Evolutionary conservation across 371 early-diverging fungal species (phyloP), one percentile per base, ranked within the genome.

Genomic region (Polyrhizophydium stewartii): DNA sequence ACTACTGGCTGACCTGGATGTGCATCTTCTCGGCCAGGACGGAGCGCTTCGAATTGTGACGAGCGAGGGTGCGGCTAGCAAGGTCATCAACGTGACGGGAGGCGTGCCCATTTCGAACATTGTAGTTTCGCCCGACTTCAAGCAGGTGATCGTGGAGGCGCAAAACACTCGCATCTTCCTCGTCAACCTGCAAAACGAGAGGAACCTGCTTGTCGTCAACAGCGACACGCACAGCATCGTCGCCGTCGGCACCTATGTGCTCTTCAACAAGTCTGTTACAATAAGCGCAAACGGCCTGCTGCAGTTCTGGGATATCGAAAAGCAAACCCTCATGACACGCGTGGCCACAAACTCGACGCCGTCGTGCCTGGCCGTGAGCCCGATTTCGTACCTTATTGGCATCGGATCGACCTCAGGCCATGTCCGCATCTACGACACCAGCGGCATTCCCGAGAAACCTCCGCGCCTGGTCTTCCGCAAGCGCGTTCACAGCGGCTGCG

Each of bases 351-450:
- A 22, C 22, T 41, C 21, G 37, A 24, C 16, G 19, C 60, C 41
- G 60, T 64, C 67, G 1, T n/a, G 47, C 22, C 53, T 76, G 12
- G 66, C 72, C 6, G 56, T 65, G 12, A 60, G 66, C 24, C 67
- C 69, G 10, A 50, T 69, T 21, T 58, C 68, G 16, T 55, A 66
- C 17, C 28, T 75, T 0, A 30, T 75, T n/a, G 77, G 70, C 5
- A 63, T 71, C 1, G 80, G 75, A 45, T 67, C 71, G 17, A 27
- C 27, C 16, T 24, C 30, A 16, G 79, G 79, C 12, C 61, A 72
- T 53, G 45, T 79, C 16, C 45, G 79, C 21, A 57, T 79, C n/a
- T 76, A 70, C 49, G 69, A 70, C 35, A 55, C 61, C 22, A 53
- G 56, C 5, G 56, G 16, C n/a, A n/a, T 24, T 6, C 16, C 60